Percentiles rank a stretch among this genome's conserved stretches.
Conservation (phyloP, 176 grass and related monocot species). For the Oryza meyeriana region DNA sequence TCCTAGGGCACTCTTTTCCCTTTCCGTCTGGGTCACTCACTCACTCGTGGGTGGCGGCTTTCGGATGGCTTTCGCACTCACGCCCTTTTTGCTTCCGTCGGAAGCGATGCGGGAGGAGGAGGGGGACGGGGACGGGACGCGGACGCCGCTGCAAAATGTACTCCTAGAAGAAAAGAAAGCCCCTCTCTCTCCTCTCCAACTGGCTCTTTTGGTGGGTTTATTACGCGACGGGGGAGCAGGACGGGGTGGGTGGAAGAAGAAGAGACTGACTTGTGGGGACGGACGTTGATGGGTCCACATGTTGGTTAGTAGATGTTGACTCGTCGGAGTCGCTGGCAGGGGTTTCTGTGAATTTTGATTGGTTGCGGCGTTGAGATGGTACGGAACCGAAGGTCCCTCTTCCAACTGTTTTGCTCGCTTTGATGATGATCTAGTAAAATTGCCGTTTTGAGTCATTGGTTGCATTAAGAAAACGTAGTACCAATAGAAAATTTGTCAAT, state of each 20-base stretch:
- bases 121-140: no score
- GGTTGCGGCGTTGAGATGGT: not conserved
- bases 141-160: constrained; percentile 33
- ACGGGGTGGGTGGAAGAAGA: not conserved
- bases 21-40: constrained; percentile 33
- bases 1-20: constrained; percentile 49
- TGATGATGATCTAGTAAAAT: not conserved
- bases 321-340: not conserved
- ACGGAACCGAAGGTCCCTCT: not conserved
- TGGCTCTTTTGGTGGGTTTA: constrained; percentile 1
- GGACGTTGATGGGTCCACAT: not conserved
- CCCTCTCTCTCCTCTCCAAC: not conserved
- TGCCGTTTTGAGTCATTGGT: not conserved
- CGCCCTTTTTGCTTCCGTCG: constrained; percentile 67
- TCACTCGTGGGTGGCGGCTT: constrained; percentile 14
- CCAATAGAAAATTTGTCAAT: not conserved
- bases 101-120: constrained; percentile 49
- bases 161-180: constrained; percentile 27
- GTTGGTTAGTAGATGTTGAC: constrained; percentile 27
- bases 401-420: not conserved
- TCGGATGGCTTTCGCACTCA: constrained; percentile 38
- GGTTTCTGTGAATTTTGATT: not conserved
- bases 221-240: not conserved
- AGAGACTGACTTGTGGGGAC: constrained; percentile 18
- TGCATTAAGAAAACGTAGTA: not conserved